Percentiles rank a stretch among this genome's conserved stretches.
phyloP scores from a whole-genome alignment of 2,329 filamentous ascomycete species.

The Alternaria hordeiaustralica region DNA sequence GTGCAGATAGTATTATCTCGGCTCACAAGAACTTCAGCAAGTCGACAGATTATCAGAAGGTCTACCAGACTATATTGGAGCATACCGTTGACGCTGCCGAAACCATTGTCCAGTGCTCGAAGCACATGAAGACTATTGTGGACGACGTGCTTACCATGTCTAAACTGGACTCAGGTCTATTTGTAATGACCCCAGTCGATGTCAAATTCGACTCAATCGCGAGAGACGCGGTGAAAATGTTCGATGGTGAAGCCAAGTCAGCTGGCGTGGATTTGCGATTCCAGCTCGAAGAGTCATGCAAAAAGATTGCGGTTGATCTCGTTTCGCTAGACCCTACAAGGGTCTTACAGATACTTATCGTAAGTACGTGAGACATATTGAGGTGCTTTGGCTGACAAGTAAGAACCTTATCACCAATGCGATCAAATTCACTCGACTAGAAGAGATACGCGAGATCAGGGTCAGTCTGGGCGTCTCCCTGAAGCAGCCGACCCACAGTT shows the following conservation, averaged over 20 bases:
- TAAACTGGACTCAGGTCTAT: constrained; percentile 53
- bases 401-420: constrained; percentile 52
- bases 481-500: constrained; percentile 40
- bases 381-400: constrained; percentile 6
- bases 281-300: constrained; percentile 47
- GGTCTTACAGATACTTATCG: constrained; percentile 48
- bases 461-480: constrained; percentile 44
- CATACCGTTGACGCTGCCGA: constrained; percentile 46
- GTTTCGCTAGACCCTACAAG: constrained; percentile 53
- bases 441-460: constrained; percentile 43
- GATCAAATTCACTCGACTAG: constrained; percentile 54
- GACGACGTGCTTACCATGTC: constrained; percentile 45
- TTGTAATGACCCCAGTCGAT: constrained; percentile 51
- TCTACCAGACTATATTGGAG: constrained; percentile 22
- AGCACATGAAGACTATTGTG: constrained; percentile 56
- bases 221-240: constrained; percentile 47
- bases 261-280: constrained; percentile 37
- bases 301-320: constrained; percentile 40
- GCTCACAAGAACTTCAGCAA: constrained; percentile 10
- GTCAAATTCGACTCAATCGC: constrained; percentile 45
- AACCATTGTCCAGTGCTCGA: constrained; percentile 53
- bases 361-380: neutral
- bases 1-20: constrained; percentile 46
- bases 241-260: constrained; percentile 43
- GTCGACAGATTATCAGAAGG: constrained; percentile 10